Percentiles rank a stretch among this genome's conserved stretches.
phyloP scores from a whole-genome alignment of 805 yeast genomes.

The Clavispora asparagi region DNA sequence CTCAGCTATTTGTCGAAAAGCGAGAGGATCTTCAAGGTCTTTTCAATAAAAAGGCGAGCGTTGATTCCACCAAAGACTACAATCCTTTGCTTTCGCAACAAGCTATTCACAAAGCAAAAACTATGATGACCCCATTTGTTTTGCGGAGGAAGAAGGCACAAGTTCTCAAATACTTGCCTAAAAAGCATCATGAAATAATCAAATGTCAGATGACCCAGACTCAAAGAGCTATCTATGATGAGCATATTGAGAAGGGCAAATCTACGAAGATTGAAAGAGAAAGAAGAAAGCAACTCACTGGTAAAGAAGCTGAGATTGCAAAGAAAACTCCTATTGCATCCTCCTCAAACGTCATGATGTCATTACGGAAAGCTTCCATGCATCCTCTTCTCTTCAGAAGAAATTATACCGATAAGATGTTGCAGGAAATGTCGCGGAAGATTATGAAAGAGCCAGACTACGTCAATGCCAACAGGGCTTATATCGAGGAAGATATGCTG shows the following conservation, averaged over 20 bases:
- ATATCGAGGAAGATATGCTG: slow-evolving; percentile 88
- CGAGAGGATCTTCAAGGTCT: slow-evolving; percentile 76
- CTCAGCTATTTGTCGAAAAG: slow-evolving; percentile 72
- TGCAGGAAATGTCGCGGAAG: slow-evolving; percentile 65
- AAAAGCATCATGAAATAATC: slow-evolving; percentile 59
- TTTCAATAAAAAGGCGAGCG: slow-evolving; percentile 82
- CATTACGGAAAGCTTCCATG: slow-evolving; percentile 82
- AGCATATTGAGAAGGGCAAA: slow-evolving; percentile 46
- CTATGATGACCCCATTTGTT: slow-evolving; percentile 98
- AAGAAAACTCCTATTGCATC: slow-evolving; percentile 32
- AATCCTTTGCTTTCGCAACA: slow-evolving; percentile 85
- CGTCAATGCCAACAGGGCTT: slow-evolving; percentile 67
- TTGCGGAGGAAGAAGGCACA: slow-evolving; percentile 88
- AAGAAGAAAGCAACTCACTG: slow-evolving; percentile 32
- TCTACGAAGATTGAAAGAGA: slow-evolving; percentile 39
- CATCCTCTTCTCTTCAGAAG: slow-evolving; percentile 85
- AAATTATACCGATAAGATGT: slow-evolving; percentile 48
- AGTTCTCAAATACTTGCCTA: slow-evolving; percentile 84
- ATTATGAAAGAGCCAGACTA: slow-evolving; percentile 82
- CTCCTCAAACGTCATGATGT: slow-evolving; percentile 75
- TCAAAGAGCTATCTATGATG: slow-evolving; percentile 58
- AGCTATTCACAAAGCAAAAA: slow-evolving; percentile 88
- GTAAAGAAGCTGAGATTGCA: slow-evolving; percentile 32
- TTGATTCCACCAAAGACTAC: slow-evolving; percentile 46
- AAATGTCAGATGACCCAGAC: slow-evolving; percentile 57